Conservation (phyloP, 257 asterid species). For the Nicotiana paniculata region DNA sequence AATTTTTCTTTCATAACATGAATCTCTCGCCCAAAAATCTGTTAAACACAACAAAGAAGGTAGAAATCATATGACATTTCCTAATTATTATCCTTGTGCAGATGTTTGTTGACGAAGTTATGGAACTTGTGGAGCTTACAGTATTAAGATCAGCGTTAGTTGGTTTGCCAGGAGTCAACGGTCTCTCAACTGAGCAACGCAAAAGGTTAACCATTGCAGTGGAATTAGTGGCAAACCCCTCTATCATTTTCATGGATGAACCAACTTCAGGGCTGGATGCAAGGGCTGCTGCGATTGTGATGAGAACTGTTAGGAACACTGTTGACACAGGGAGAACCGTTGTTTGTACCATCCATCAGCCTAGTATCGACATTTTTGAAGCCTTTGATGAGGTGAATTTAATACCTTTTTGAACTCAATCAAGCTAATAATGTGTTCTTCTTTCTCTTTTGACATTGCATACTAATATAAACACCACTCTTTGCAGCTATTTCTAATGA, state of each 20-base stretch:
- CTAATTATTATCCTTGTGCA: constrained; percentile 11
- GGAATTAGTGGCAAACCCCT: constrained; percentile 74
- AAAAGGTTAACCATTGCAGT: constrained; percentile 76
- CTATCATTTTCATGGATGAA: constrained; percentile 78
- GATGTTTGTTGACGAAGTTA: constrained; percentile 69
- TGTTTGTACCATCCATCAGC: constrained; percentile 81
- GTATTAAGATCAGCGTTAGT: constrained; percentile 50
- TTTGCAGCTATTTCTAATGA: constrained; percentile 57
- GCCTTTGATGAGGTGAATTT: constrained; percentile 63
- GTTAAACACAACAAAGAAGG: neutral
- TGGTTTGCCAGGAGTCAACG: constrained; percentile 66
- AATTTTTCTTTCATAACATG: neutral
- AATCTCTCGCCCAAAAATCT: neutral
- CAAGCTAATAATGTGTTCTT: neutral
- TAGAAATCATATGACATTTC: neutral
- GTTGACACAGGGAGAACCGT: constrained; percentile 76
- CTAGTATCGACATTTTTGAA: constrained; percentile 73
- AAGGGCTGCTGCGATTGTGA: constrained; percentile 85
- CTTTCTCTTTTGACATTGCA: neutral
- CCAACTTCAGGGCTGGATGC: constrained; percentile 84
- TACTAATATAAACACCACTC: neutral
- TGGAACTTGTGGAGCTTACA: constrained; percentile 66
- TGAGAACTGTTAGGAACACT: constrained; percentile 71
- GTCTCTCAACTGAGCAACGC: constrained; percentile 72
- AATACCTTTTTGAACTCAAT: too few species aligned